Evolutionary conservation across 2,329 filamentous ascomycete species (phyloP).

Genomic region (Fusarium chaquense): DNA sequence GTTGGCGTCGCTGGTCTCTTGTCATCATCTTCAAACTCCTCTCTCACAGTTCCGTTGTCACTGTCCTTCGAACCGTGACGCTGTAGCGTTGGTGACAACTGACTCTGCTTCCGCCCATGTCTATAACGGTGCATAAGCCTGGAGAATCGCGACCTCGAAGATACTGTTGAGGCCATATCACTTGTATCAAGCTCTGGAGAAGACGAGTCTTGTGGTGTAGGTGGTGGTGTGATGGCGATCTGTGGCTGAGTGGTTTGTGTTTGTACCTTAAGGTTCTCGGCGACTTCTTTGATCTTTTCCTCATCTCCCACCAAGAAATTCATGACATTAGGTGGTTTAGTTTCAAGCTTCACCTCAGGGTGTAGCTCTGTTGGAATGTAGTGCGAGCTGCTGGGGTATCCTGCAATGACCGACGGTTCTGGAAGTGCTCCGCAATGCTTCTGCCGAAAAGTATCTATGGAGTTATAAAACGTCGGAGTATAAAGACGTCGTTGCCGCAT

Average conservation of each 20-base stretch:
- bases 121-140: slow-evolving; percentile 10
- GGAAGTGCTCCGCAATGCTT: not conserved
- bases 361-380: fast-evolving
- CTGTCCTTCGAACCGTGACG: not conserved
- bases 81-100: not conserved
- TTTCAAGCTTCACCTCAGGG: not conserved
- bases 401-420: not conserved
- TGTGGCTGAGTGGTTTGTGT: not conserved
- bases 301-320: not conserved
- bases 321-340: not conserved
- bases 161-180: slow-evolving; percentile 6
- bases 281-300: fast-evolving
- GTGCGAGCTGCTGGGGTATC: not conserved
- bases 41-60: not conserved
- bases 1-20: slow-evolving; percentile 13
- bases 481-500: slow-evolving; percentile 30
- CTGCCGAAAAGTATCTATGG: slow-evolving; percentile 7
- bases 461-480: slow-evolving; percentile 22
- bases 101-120: not conserved
- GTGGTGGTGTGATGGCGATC: not conserved
- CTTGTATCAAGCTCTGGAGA: not conserved
- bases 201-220: not conserved
- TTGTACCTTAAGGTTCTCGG: not conserved
- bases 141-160: slow-evolving; percentile 7
- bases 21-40: not conserved